A percentile compares a stretch with the other conserved stretches of the same genome.
These are phyloP conservation scores for Scedosporium aurantiacum DNA, from an alignment of 2,329 filamentous ascomycete species.

Conservation along the genomic window DNA sequence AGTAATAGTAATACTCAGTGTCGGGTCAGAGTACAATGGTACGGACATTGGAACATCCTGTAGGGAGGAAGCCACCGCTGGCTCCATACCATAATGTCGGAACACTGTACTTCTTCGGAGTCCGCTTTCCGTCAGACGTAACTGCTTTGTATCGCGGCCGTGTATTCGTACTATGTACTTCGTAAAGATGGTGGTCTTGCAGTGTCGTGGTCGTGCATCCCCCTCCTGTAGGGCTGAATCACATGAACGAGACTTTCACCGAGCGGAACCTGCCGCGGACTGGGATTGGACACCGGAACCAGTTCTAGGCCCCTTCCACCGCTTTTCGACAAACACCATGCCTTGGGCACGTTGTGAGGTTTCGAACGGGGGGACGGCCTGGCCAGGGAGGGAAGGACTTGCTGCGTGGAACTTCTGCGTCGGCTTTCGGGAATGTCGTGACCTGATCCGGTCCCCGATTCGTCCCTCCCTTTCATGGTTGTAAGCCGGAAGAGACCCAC, in stretches of 20 bases:
- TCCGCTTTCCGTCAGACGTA: too few species aligned
- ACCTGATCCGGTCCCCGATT: neutral
- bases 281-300: neutral
- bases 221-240: constrained; percentile 6
- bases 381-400: neutral
- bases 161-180: too few species aligned
- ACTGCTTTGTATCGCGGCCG: too few species aligned
- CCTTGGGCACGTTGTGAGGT: neutral
- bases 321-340: neutral
- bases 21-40: too few species aligned
- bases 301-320: neutral
- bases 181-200: too few species aligned
- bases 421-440: neutral
- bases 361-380: neutral
- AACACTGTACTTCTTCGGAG: too few species aligned
- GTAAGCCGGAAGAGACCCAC: neutral
- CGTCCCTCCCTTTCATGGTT: neutral
- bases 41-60: too few species aligned
- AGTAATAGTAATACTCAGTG: too few species aligned
- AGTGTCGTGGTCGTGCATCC: neutral
- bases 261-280: neutral
- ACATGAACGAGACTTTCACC: neutral
- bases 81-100: too few species aligned
- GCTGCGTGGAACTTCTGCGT: neutral
- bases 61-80: too few species aligned